These are phyloP conservation scores for Fusarium virguliforme DNA, from an alignment of 2,329 filamentous ascomycete species.

Conservation along the genomic window DNA sequence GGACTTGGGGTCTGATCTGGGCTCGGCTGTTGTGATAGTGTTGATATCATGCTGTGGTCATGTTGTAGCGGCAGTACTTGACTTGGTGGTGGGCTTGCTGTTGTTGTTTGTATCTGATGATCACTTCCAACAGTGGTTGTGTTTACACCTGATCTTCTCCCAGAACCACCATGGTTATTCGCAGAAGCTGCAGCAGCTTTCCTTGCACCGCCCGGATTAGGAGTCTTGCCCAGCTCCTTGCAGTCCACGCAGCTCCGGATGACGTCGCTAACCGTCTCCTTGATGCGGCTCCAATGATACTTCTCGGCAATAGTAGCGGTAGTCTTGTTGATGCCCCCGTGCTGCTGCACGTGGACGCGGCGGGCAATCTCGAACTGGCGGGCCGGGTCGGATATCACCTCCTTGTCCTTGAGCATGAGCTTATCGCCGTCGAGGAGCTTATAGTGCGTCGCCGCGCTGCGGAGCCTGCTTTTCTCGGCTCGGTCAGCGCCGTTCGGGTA, in stretches of 20 bases:
- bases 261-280: conserved; percentile 95
- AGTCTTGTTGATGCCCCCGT: conserved; percentile 98
- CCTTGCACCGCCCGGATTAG: conserved; percentile 52
- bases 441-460: conserved; percentile 95
- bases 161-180: conserved; percentile 15
- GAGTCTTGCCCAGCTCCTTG: conserved; percentile 81
- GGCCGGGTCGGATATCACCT: conserved; percentile 92
- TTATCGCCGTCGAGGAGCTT: conserved; percentile 84
- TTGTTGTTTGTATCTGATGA: conserved; percentile 36
- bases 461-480: conserved; percentile 93
- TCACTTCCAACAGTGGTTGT: conserved; percentile 24
- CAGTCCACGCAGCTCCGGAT: conserved; percentile 93
- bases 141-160: conserved; percentile 23
- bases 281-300: conserved; percentile 98
- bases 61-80: conserved; percentile 52
- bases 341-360: conserved; percentile 79
- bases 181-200: conserved; percentile 33
- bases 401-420: conserved; percentile 97
- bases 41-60: conserved; percentile 50
- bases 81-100: conserved; percentile 33
- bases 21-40: conserved; percentile 49
- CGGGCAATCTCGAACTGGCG: conserved; percentile 92
- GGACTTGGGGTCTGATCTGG: conserved; percentile 54
- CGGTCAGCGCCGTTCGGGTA: conserved; percentile 95
- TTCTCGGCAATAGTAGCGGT: conserved; percentile 93